Conservation (phyloP, 106 monocot genomes). For the Alisma plantagoaquatica region DNA sequence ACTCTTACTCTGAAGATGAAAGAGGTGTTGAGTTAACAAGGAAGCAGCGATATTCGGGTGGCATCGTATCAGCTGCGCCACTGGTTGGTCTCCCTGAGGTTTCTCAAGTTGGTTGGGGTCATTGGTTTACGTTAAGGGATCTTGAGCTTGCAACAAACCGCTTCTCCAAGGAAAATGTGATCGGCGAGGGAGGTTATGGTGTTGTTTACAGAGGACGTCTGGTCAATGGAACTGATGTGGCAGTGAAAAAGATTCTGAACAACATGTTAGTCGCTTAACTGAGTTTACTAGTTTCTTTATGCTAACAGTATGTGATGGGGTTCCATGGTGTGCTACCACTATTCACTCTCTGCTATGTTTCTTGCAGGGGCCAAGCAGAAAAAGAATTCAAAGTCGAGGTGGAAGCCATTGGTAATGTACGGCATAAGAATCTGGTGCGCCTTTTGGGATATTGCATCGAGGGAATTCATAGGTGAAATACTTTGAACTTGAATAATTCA, state of each 20-base stretch:
- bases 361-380: conserved; percentile 3
- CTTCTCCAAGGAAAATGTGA: conserved; percentile 14
- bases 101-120: conserved; percentile 77
- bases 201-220: conserved; percentile 26
- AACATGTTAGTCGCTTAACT: conserved; percentile 40
- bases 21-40: conserved; percentile 26
- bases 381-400: conserved; percentile 10
- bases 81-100: conserved; percentile 59
- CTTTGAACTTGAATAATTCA: too few relatives aligned
- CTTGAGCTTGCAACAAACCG: conserved; percentile 11
- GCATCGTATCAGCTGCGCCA: conserved; percentile 43
- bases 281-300: too few relatives aligned
- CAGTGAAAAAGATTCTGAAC: conserved; percentile 64
- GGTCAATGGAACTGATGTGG: conserved; percentile 57
- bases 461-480: conserved; percentile 4
- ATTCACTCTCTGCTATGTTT: too few relatives aligned
- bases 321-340: too few relatives aligned
- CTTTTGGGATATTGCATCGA: conserved; percentile 7
- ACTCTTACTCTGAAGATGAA: conserved; percentile 44
- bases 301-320: too few relatives aligned
- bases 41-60: conserved; percentile 25
- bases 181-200: conserved; percentile 16
- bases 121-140: conserved; percentile 43
- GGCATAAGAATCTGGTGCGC: conserved; percentile 1
- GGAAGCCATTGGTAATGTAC: conserved; percentile 6